Evolutionary conservation across 495 filamentous ascomycete species (phyloP).

Genomic region (Xylaria intraflava): DNA sequence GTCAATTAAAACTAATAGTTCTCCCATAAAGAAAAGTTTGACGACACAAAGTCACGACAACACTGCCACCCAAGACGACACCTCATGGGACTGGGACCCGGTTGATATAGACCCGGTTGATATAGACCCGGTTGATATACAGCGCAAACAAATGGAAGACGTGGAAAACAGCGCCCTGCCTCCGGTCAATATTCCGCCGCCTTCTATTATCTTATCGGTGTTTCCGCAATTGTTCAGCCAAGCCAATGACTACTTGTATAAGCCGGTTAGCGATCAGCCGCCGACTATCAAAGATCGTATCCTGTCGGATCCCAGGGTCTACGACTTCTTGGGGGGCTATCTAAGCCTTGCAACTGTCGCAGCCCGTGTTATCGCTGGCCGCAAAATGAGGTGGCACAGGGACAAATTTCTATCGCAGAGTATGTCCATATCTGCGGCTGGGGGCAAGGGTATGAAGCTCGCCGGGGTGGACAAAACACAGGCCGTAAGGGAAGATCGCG

Average conservation of each 20-base stretch:
- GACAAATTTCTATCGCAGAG: constrained; percentile 78
- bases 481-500: constrained; percentile 74
- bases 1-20: background rate
- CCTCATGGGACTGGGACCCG: constrained; percentile 26
- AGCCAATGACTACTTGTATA: constrained; percentile 46
- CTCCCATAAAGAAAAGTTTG: background rate
- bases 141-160: constrained; percentile 13
- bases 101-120: too few species aligned
- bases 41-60: background rate
- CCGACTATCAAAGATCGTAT: constrained; percentile 51
- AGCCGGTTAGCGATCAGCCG: constrained; percentile 45
- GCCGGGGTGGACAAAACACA: constrained; percentile 74
- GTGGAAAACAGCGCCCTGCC: constrained; percentile 39
- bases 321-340: constrained; percentile 47
- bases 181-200: constrained; percentile 85
- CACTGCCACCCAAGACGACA: constrained; percentile 3
- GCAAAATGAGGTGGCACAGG: constrained; percentile 82
- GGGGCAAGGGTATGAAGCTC: constrained; percentile 84
- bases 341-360: constrained; percentile 58
- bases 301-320: constrained; percentile 48
- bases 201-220: constrained; percentile 69
- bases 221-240: constrained; percentile 62
- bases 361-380: constrained; percentile 76
- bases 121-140: constrained; percentile 15
- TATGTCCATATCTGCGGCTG: constrained; percentile 73